Evolutionary conservation across 2,329 filamentous ascomycete species (phyloP).

Genomic region (Escovopsis sp.): DNA sequence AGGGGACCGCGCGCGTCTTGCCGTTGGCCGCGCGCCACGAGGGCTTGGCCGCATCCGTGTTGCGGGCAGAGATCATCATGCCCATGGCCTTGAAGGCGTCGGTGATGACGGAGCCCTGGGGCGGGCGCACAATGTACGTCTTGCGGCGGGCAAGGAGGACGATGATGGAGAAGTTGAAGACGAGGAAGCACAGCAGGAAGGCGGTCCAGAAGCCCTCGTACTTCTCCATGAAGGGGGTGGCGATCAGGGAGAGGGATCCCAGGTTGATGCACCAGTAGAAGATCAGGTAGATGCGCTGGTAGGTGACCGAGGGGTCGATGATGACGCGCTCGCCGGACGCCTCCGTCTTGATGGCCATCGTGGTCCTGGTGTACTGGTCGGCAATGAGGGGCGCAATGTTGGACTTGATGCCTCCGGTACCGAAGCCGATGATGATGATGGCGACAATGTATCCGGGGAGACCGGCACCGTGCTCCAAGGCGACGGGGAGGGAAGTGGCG

Average conservation of each 20-base stretch:
- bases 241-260: conserved; percentile 52
- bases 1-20: conserved; percentile 30
- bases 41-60: conserved; percentile 49
- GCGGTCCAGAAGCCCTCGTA: conserved; percentile 55
- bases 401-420: conserved; percentile 56
- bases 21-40: conserved; percentile 43
- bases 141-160: conserved; percentile 34
- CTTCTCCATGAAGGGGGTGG: conserved; percentile 53
- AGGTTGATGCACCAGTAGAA: conserved; percentile 65
- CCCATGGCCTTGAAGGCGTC: conserved; percentile 41
- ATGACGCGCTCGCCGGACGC: conserved; percentile 43
- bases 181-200: conserved; percentile 40
- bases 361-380: conserved; percentile 46
- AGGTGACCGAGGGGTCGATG: conserved; percentile 51
- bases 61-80: conserved; percentile 27
- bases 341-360: conserved; percentile 34
- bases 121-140: conserved; percentile 35
- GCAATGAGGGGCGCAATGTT: conserved; percentile 46
- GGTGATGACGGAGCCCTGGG: conserved; percentile 48
- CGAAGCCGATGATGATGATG: conserved; percentile 49
- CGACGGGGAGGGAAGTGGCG: conserved; percentile 29
- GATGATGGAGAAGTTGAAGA: conserved; percentile 46
- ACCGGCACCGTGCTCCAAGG: conserved; percentile 23
- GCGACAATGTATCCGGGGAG: conserved; percentile 37
- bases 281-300: conserved; percentile 57